Conservation (phyloP, 1,284 basidiomycete genomes). For the Tetrapyrgos nigripes region DNA sequence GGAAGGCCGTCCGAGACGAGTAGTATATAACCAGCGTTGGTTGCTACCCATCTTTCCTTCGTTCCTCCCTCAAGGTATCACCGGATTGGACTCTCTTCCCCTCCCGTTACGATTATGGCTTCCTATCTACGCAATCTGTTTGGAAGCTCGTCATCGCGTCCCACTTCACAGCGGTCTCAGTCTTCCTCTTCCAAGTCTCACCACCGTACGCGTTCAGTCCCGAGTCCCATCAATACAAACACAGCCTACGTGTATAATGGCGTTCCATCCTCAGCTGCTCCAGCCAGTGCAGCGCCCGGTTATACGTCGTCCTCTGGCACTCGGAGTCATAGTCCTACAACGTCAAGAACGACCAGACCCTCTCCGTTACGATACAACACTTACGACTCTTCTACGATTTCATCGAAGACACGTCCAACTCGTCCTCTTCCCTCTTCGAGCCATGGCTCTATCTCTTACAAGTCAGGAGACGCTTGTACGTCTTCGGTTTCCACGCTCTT, state of each 20-base stretch:
- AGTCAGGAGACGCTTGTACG: conserved; percentile 21
- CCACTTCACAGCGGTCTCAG: conserved; percentile 4
- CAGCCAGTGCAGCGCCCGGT: conserved; percentile 5
- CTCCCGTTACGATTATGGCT: conserved; percentile 9
- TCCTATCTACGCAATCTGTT: conserved; percentile 17
- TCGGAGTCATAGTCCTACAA: conserved; percentile 7
- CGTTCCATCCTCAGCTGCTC: neutral
- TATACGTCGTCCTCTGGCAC: conserved; percentile 3
- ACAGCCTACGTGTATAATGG: conserved; percentile 8
- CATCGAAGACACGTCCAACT: conserved; percentile 14
- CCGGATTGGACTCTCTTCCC: neutral
- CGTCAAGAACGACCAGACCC: conserved; percentile 15
- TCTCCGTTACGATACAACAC: conserved; percentile 24
- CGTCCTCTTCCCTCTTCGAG: conserved; percentile 15
- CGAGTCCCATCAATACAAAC: conserved; percentile 4
- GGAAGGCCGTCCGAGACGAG: neutral
- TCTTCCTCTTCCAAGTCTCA: conserved; percentile 13
- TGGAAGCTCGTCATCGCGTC: conserved; percentile 10
- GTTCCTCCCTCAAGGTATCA: neutral
- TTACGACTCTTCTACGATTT: conserved; percentile 19
- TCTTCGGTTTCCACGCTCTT: neutral
- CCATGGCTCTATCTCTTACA: conserved; percentile 20
- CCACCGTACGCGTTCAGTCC: conserved; percentile 13
- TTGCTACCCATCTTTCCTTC: neutral
- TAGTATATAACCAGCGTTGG: neutral